phyloP scores from a whole-genome alignment of 257 asterid genomes.

The Orobanche coerulescens region DNA sequence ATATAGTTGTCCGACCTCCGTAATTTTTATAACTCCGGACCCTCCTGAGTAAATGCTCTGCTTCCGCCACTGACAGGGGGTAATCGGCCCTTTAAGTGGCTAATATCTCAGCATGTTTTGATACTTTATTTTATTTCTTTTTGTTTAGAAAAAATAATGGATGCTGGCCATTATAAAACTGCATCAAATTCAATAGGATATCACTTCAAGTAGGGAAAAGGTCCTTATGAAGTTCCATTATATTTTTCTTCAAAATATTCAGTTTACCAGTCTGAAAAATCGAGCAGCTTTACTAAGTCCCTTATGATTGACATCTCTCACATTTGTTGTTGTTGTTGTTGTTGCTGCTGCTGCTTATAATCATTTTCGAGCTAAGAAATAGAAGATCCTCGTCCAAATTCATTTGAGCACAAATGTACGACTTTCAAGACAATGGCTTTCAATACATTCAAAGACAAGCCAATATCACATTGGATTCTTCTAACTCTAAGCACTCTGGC shows the following conservation, averaged over 20 bases:
- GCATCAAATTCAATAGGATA: too few species aligned
- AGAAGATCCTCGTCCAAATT: conserved; percentile 34
- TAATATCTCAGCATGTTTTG: too few species aligned
- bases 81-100: too few species aligned
- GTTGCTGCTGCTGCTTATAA: too few species aligned
- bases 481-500: conserved; percentile 48
- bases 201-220: background rate
- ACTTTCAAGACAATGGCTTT: conserved; percentile 27
- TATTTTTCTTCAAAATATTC: background rate
- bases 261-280: background rate
- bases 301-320: background rate
- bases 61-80: too few species aligned
- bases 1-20: too few species aligned
- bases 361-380: conserved; percentile 32
- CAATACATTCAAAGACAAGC: conserved; percentile 46
- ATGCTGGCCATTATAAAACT: too few species aligned
- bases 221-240: background rate
- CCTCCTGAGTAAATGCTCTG: too few species aligned
- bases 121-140: too few species aligned
- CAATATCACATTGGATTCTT: conserved; percentile 72
- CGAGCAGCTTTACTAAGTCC: background rate
- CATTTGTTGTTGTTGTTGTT: background rate
- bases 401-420: conserved; percentile 27
- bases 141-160: too few species aligned
- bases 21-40: too few species aligned